Percentiles rank a stretch among this genome's conserved stretches.
Evolutionary conservation across 1,284 basidiomycete genomes (phyloP).

Genomic region (Pascua guehoae): DNA sequence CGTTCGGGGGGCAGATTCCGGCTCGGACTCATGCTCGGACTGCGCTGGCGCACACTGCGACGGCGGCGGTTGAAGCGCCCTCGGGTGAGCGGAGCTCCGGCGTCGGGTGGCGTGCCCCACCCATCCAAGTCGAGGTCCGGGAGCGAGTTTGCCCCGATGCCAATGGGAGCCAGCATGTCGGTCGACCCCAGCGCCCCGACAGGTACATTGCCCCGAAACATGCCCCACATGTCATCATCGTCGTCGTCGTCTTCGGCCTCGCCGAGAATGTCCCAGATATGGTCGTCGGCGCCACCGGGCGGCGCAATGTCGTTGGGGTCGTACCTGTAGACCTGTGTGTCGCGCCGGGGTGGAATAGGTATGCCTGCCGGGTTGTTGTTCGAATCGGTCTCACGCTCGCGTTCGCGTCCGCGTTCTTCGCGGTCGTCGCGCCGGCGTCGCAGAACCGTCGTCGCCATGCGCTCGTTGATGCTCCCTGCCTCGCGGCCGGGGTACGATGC

Average conservation of each 20-base stretch:
- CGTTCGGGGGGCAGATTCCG: too few relatives aligned
- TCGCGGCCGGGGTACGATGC: neutral
- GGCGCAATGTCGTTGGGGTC: constrained; percentile 16
- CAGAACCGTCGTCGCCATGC: constrained; percentile 12
- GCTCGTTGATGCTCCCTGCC: constrained; percentile 7
- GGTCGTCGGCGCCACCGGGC: constrained; percentile 12
- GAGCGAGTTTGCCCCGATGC: neutral
- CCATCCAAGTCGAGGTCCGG: constrained; percentile 9
- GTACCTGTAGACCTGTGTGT: constrained; percentile 4
- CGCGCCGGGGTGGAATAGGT: neutral
- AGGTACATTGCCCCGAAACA: constrained; percentile 1
- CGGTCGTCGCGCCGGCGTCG: constrained; percentile 5
- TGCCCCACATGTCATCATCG: constrained; percentile 17
- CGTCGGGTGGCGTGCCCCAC: constrained; percentile 11
- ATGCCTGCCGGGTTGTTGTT: neutral
- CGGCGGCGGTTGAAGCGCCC: constrained; percentile 20
- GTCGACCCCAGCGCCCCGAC: neutral
- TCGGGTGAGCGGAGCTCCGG: constrained; percentile 12
- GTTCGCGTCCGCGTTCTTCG: neutral
- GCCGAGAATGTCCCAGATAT: constrained; percentile 63
- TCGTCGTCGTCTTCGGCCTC: constrained; percentile 67
- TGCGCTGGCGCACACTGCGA: constrained; percentile 5
- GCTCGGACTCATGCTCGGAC: neutral
- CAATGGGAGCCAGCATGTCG: too few relatives aligned
- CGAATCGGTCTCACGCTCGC: neutral